Percentiles rank a stretch among this genome's conserved stretches.
Conservation (phyloP, 257 asterid genomes). For the Salvia hispanica region DNA sequence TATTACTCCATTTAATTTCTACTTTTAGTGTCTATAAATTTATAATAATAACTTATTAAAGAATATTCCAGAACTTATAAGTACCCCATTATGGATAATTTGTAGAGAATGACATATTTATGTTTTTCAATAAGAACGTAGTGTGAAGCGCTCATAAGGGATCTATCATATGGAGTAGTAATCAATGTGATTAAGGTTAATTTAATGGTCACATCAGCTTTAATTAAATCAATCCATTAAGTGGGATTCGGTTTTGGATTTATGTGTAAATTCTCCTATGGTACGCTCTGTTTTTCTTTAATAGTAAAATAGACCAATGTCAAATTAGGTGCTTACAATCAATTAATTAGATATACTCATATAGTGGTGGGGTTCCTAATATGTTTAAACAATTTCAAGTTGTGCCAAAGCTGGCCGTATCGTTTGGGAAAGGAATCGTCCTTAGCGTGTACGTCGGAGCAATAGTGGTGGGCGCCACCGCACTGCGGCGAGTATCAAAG, state of each 20-base stretch:
- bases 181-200: background rate
- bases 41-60: too few relatives aligned
- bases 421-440: slow-evolving; percentile 45
- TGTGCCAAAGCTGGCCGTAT: slow-evolving; percentile 27
- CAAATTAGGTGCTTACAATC: background rate
- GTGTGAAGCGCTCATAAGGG: background rate
- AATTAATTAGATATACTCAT: background rate
- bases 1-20: background rate
- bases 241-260: slow-evolving; percentile 54
- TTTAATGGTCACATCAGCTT: slow-evolving; percentile 4
- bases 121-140: too few relatives aligned
- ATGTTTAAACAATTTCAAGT: background rate
- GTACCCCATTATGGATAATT: too few relatives aligned
- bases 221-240: slow-evolving; percentile 26
- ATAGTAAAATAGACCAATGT: background rate
- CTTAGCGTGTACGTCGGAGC: slow-evolving; percentile 55
- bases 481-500: background rate
- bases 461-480: slow-evolving; percentile 35
- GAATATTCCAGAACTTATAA: too few relatives aligned
- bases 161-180: background rate
- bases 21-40: background rate
- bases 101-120: too few relatives aligned
- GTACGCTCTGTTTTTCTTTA: slow-evolving; percentile 16
- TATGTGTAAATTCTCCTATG: slow-evolving; percentile 29
- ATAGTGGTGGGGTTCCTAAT: slow-evolving; percentile 24